Conservation (phyloP, 495 filamentous ascomycete genomes). For the Acidiella bohemica region DNA sequence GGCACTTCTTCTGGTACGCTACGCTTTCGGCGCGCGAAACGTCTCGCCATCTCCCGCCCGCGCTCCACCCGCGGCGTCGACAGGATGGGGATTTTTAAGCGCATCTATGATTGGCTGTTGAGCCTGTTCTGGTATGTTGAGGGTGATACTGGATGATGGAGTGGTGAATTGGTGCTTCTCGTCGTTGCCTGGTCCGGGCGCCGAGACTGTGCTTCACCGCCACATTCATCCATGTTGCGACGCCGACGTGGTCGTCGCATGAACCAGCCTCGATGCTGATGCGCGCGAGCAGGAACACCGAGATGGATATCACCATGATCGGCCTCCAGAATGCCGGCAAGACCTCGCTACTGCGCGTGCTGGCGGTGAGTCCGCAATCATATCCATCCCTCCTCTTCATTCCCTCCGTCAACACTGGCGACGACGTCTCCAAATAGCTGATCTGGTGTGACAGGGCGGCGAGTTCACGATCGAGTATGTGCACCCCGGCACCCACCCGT, state of each 20-base stretch:
- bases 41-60: not conserved
- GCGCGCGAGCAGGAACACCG: constrained; percentile 64
- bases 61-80: constrained; percentile 15
- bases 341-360: constrained; percentile 81
- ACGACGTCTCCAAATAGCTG: constrained; percentile 19
- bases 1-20: not conserved
- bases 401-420: no score
- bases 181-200: no score
- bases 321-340: constrained; percentile 97
- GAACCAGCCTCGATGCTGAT: constrained; percentile 13
- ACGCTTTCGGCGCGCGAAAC: not conserved
- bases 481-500: constrained; percentile 1
- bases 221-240: not conserved
- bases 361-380: constrained; percentile 61
- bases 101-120: constrained; percentile 96
- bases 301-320: constrained; percentile 99
- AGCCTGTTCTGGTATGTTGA: constrained; percentile 88
- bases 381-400: no score
- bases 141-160: no score
- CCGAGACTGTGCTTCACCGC: constrained; percentile 1
- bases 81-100: constrained; percentile 82
- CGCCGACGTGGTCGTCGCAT: not conserved
- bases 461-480: constrained; percentile 99
- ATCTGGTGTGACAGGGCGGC: constrained; percentile 52
- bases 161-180: no score